Percentiles rank a stretch among this genome's conserved stretches.
Evolutionary conservation across 176 grass and related monocot genomes (phyloP).

Genomic region (Eleusine coracana): DNA sequence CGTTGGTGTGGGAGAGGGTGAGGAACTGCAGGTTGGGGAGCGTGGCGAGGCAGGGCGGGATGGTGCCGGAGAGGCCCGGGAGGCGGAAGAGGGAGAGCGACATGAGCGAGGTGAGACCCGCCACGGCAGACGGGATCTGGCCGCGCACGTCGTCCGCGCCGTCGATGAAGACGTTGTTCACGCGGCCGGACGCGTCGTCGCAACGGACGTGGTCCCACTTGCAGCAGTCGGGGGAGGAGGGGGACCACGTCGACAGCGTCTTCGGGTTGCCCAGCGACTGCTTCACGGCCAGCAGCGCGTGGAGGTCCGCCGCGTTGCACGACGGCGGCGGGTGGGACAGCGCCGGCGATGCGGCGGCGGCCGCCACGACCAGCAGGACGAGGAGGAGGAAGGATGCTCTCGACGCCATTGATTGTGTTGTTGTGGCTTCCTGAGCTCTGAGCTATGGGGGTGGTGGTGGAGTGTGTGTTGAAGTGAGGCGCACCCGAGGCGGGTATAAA

Average conservation of each 20-base stretch:
- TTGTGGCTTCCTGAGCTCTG: background rate
- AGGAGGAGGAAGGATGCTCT: background rate
- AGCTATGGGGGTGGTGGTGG: background rate
- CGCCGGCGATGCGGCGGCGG: background rate
- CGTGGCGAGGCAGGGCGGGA: slow-evolving; percentile 61
- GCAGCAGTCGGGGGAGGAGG: slow-evolving; percentile 50
- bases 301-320: slow-evolving; percentile 53
- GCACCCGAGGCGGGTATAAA: slow-evolving; percentile 46
- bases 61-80: slow-evolving; percentile 53
- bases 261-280: slow-evolving; percentile 55
- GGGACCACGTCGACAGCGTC: slow-evolving; percentile 53
- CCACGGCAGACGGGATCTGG: slow-evolving; percentile 54
- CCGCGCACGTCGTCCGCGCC: slow-evolving; percentile 46
- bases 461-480: slow-evolving; percentile 31
- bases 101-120: slow-evolving; percentile 53
- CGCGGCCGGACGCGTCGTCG: slow-evolving; percentile 52
- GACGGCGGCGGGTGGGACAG: background rate
- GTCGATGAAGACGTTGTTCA: slow-evolving; percentile 69
- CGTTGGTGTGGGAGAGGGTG: slow-evolving; percentile 57
- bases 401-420: slow-evolving; percentile 15
- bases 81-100: slow-evolving; percentile 55
- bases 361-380: background rate
- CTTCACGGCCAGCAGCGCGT: slow-evolving; percentile 63
- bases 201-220: slow-evolving; percentile 70
- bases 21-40: slow-evolving; percentile 67